Percentiles rank a stretch among this genome's conserved stretches.
phyloP scores from a whole-genome alignment of 2,329 filamentous ascomycete genomes.

The Stachybotrys chlorohalonatus region DNA sequence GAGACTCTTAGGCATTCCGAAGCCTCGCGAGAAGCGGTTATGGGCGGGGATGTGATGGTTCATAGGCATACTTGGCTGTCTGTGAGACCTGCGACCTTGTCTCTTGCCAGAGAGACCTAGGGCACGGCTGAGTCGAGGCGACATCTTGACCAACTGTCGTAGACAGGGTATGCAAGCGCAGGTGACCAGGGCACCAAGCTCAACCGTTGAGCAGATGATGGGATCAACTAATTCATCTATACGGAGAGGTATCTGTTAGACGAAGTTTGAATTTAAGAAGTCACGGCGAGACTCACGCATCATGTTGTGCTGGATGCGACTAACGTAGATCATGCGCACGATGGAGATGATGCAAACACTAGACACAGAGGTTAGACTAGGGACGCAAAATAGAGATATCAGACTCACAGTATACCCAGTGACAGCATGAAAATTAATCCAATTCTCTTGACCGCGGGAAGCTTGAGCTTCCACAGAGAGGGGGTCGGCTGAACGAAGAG shows the following conservation, averaged over 20 bases:
- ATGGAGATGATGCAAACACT: conserved; percentile 16
- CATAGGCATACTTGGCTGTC: conserved; percentile 4
- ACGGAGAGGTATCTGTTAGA: not conserved
- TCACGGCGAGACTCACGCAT: conserved; percentile 11
- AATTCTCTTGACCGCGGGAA: conserved; percentile 18
- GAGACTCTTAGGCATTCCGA: conserved; percentile 5
- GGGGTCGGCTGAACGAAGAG: conserved; percentile 28
- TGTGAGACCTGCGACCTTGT: conserved; percentile 5
- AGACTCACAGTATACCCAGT: conserved; percentile 14
- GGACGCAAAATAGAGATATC: not conserved
- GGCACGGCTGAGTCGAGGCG: conserved; percentile 16
- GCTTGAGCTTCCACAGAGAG: conserved; percentile 23
- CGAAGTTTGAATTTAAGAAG: not conserved
- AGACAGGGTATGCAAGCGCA: conserved; percentile 22
- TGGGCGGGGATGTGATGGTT: conserved; percentile 8
- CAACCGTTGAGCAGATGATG: conserved; percentile 19
- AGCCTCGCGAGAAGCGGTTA: conserved; percentile 6
- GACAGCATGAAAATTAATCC: conserved; percentile 18
- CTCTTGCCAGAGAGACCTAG: conserved; percentile 16
- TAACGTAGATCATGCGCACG: conserved; percentile 16
- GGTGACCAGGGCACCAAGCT: conserved; percentile 20
- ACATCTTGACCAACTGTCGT: conserved; percentile 15
- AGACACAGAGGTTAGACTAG: not conserved
- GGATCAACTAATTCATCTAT: conserved; percentile 15
- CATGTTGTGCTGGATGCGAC: conserved; percentile 11